Percentiles rank a stretch among this genome's conserved stretches.
Conservation (phyloP, 2,329 filamentous ascomycete genomes). For the Elsinoe perseae region DNA sequence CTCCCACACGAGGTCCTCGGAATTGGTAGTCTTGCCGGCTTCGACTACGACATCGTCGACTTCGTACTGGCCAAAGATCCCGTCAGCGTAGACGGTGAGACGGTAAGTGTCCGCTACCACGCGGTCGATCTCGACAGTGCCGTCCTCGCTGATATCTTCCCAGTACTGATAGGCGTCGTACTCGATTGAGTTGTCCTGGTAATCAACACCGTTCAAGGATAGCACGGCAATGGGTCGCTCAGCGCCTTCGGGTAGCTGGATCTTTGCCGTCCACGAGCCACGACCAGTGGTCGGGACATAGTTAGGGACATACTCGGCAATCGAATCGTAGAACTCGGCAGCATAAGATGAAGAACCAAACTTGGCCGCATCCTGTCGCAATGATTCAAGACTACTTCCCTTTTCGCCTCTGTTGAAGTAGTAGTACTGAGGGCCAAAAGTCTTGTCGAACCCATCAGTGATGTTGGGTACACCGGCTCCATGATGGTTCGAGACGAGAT, state of each 20-base stretch:
- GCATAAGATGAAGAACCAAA: constrained; percentile 50
- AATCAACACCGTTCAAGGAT: constrained; percentile 44
- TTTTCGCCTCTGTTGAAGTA: constrained; percentile 53
- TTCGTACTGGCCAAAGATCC: constrained; percentile 53
- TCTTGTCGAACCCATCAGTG: constrained; percentile 56
- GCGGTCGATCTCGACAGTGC: constrained; percentile 45
- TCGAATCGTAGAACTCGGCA: constrained; percentile 54
- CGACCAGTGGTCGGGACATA: constrained; percentile 49
- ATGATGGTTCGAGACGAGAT: constrained; percentile 56
- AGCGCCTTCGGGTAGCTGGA: constrained; percentile 47
- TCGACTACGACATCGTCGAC: constrained; percentile 45
- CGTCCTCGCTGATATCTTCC: constrained; percentile 44
- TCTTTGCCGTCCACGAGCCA: constrained; percentile 43
- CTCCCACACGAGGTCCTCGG: constrained; percentile 40
- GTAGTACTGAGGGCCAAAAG: constrained; percentile 57
- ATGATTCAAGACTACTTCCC: constrained; percentile 39
- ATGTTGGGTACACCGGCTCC: constrained; percentile 58
- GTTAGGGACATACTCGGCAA: constrained; percentile 52
- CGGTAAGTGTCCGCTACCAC: constrained; percentile 54
- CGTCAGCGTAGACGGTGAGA: constrained; percentile 55
- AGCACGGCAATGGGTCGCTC: constrained; percentile 50
- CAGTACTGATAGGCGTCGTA: constrained; percentile 56
- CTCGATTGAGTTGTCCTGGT: constrained; percentile 53
- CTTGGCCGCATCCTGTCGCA: constrained; percentile 48
- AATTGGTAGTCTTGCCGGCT: constrained; percentile 34